These are phyloP conservation scores for Talaromyces piceae DNA, from an alignment of 2,329 filamentous ascomycete genomes.

Conservation along the genomic window DNA sequence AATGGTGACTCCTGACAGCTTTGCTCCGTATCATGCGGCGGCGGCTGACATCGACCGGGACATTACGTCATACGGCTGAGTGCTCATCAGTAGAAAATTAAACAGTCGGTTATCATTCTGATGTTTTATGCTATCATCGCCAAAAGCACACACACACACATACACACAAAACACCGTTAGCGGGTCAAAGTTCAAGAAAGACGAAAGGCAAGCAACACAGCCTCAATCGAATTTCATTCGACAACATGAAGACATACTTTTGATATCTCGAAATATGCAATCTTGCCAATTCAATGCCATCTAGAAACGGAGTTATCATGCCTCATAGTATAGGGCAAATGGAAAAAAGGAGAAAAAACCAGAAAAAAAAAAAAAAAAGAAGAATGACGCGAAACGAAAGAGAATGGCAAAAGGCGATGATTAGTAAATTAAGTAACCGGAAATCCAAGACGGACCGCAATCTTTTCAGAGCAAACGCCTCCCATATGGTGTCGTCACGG, in stretches of 20 bases:
- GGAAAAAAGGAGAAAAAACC: not conserved
- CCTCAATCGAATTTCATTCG: too few relatives aligned
- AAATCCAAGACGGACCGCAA: slow-evolving; percentile 39
- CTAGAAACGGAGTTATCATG: not conserved
- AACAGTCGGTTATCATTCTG: not conserved
- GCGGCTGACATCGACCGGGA: too few relatives aligned
- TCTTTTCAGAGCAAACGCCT: slow-evolving; percentile 41
- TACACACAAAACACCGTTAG: not conserved
- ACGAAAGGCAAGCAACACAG: not conserved
- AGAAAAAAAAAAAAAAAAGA: not conserved
- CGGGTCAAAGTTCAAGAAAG: not conserved
- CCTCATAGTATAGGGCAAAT: not conserved
- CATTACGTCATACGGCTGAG: not conserved
- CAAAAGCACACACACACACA: not conserved
- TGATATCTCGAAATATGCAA: not conserved
- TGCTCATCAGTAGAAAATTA: not conserved
- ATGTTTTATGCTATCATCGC: not conserved
- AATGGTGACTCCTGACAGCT: not conserved
- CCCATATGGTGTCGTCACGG: slow-evolving; percentile 22
- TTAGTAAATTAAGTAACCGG: slow-evolving; percentile 12
- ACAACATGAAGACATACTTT: not conserved
- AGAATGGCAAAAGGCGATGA: not conserved
- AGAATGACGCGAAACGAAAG: too few relatives aligned
- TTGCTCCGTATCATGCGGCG: not conserved
- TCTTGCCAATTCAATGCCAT: not conserved